phyloP scores from a whole-genome alignment of 345 rosid species.

The Euphorbia lathyris region DNA sequence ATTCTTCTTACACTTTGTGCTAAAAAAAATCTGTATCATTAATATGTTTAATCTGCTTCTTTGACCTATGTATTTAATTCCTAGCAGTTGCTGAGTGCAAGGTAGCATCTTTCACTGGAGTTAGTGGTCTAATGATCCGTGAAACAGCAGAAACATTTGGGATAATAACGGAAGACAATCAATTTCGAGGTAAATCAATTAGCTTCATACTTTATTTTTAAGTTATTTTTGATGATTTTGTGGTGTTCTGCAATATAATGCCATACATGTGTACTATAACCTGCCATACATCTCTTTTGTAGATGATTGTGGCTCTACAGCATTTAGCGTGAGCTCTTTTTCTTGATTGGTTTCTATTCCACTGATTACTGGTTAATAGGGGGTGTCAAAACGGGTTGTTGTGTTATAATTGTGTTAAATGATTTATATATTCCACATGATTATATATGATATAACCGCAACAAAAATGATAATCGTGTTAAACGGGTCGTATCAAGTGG shows the following conservation, averaged over 20 bases:
- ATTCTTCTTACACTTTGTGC: background rate
- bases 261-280: background rate
- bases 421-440: too few species aligned
- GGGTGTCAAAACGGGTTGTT: too few species aligned
- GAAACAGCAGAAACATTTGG: slow-evolving; percentile 93
- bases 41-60: background rate
- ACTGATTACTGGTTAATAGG: background rate
- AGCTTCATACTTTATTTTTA: background rate
- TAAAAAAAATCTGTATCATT: background rate
- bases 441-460: too few species aligned
- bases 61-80: slow-evolving; percentile 12
- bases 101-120: slow-evolving; percentile 55
- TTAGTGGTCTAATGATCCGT: slow-evolving; percentile 77
- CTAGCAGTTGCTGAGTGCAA: slow-evolving; percentile 73
- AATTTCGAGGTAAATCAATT: slow-evolving; percentile 47
- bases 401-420: too few species aligned
- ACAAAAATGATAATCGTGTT: too few species aligned
- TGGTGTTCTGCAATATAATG: background rate
- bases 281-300: background rate
- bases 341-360: background rate
- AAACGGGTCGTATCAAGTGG: too few species aligned
- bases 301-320: background rate
- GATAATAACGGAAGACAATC: slow-evolving; percentile 59
- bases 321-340: background rate
- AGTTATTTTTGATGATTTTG: background rate